Evolutionary conservation across 2,329 filamentous ascomycete species (phyloP).

Genomic region (Leptosphaerulina australis): DNA sequence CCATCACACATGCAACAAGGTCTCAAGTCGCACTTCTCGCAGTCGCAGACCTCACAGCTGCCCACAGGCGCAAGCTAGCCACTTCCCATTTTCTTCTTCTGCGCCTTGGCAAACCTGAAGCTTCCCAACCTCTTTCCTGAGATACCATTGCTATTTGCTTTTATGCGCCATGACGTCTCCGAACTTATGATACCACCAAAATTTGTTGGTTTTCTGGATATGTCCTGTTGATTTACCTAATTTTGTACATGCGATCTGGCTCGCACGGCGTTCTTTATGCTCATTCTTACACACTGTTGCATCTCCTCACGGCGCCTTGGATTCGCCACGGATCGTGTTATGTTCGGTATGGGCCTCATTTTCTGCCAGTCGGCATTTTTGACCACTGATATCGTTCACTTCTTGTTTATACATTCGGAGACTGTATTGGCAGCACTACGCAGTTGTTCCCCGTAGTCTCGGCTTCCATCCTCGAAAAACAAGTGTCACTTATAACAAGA

Average conservation of each 20-base stretch:
- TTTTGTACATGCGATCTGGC: conserved; percentile 29
- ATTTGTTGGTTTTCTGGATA: conserved; percentile 33
- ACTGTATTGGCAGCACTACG: conserved; percentile 3
- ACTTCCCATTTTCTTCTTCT: not conserved
- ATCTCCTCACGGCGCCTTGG: conserved; percentile 11
- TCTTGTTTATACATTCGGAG: conserved; percentile 15
- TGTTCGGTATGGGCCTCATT: conserved; percentile 10
- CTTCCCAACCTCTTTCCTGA: conserved; percentile 5
- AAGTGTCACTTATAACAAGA: conserved; percentile 3
- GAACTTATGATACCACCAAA: conserved; percentile 42
- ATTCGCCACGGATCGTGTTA: conserved; percentile 7
- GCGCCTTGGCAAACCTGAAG: not conserved
- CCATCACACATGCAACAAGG: conserved; percentile 30
- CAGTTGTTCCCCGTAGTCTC: not conserved
- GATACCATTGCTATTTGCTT: conserved; percentile 15
- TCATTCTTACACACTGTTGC: conserved; percentile 5
- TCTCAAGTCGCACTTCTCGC: conserved; percentile 32
- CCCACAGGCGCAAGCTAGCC: conserved; percentile 27
- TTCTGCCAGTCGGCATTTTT: not conserved
- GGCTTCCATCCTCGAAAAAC: conserved; percentile 3
- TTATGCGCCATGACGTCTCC: conserved; percentile 35
- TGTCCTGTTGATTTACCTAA: conserved; percentile 36
- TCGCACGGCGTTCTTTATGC: conserved; percentile 5
- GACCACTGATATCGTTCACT: conserved; percentile 6
- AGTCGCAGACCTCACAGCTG: conserved; percentile 29